Evolutionary conservation across 2,329 filamentous ascomycete species (phyloP).

Genomic region (Ilyonectria robusta): DNA sequence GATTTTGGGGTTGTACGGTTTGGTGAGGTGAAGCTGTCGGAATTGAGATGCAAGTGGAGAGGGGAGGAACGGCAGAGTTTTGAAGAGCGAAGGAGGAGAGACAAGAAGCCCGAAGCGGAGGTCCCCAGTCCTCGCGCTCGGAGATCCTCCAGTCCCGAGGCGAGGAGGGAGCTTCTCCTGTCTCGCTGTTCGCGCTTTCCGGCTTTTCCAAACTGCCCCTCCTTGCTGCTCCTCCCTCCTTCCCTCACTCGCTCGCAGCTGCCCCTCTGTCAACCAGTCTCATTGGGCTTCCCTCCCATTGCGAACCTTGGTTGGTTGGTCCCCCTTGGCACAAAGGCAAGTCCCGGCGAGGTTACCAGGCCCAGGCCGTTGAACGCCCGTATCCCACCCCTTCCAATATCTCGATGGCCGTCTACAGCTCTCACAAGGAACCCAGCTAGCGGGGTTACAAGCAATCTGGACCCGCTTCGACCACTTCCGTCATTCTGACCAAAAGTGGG

Average conservation of each 20-base stretch:
- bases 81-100: slow-evolving; percentile 33
- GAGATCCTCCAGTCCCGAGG: slow-evolving; percentile 36
- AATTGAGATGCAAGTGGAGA: slow-evolving; percentile 43
- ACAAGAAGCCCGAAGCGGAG: slow-evolving; percentile 33
- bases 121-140: slow-evolving; percentile 38
- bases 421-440: slow-evolving; percentile 31
- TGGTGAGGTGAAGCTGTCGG: slow-evolving; percentile 36
- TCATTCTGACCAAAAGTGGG: slow-evolving; percentile 40
- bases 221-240: slow-evolving; percentile 16
- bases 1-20: slow-evolving; percentile 51
- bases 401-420: slow-evolving; percentile 8
- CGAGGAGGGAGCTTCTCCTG: slow-evolving; percentile 14
- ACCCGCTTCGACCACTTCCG: slow-evolving; percentile 44
- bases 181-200: slow-evolving; percentile 20
- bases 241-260: slow-evolving; percentile 9
- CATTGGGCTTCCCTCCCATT: slow-evolving; percentile 5
- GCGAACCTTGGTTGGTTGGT: neutral
- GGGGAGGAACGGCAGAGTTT: slow-evolving; percentile 44
- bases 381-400: neutral
- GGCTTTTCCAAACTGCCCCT: slow-evolving; percentile 9
- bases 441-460: slow-evolving; percentile 34
- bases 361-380: slow-evolving; percentile 14
- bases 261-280: slow-evolving; percentile 12
- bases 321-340: neutral
- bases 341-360: neutral